Base-by-base conservation (phyloP, 2,329 filamentous ascomycete species). In the Xylariomycetidae sp. region DNA sequence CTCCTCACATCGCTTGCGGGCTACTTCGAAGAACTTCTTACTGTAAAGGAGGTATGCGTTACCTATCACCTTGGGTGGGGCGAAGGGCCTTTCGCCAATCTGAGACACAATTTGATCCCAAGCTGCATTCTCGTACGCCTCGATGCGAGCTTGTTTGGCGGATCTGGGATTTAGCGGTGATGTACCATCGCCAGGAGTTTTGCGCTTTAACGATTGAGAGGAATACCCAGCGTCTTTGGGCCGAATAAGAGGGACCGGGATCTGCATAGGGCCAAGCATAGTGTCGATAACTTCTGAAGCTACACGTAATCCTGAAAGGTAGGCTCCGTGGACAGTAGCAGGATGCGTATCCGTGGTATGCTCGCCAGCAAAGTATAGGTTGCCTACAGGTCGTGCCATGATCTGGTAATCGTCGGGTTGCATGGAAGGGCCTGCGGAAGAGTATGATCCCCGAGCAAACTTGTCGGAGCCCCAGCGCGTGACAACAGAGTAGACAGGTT, bases 331-430 rank as follows among this genome's bases (percentile, higher is more conserved):
- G 1, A 98, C 92, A 3, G 92, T 98, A 19, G 94, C 92, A 10
- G 94, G 92, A 56, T 98, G 89, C 1, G 88, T 95, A 29, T 87
- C 88, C 49, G 86, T 96, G 1, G 94, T 98, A 40, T 95, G 92
- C 61, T 98, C 92, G 30, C 92, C 92, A 12, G 90, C 92, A 60
- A 98, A 98, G 61, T 90, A 87, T 7, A 98, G 67, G 44, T 94
- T 94, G 19, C 88, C 89, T 19, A 96, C 70, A 1, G 85, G 69
- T 30, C 77, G 75, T 3, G 92, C 88, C 86, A 98, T 95, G 19
- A 79, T 69, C 56, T 97, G 87, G 61, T 98, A 98, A 57, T 98
- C 92, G 33, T 88, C 85, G 2, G 85, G 77, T 32, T 79, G 74
- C 61, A 95, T 90, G 29, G 79, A 72, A 5, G 88, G 82, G 1